Evolutionary conservation across 2,329 filamentous ascomycete species (phyloP), one percentile per base, ranked within the genome.

Genomic region (Diaporthe ilicicola): DNA sequence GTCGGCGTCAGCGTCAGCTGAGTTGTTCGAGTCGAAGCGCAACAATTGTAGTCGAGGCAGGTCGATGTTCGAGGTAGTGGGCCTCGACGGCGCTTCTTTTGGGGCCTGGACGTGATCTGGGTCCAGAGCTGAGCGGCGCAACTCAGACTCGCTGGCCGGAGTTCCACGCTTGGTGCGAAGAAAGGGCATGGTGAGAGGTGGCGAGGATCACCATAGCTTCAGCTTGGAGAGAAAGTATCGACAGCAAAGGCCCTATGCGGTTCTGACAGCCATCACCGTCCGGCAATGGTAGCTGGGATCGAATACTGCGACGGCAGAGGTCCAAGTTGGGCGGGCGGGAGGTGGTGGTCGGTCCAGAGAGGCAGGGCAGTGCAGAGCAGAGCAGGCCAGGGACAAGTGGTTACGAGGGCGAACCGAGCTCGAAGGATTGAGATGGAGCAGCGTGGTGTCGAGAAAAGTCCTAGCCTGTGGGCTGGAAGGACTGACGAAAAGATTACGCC

Each of bases 81-180:
- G 39, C n/a, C 67, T 70, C 66, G 62, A 55, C 17, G 73, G 74
- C n/a, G 75, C 72, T 69, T 73, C 75, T 54, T 77, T 75, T 50
- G 73, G 62, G 48, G 69, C 65, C 50, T 70, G 72, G 39, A 75
- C 70, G 59, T 79, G 73, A 53, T 80, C 77, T 70, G 81, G 75
- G 56, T 82, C 72, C 72, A 83, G 77, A 67, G 84, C 84, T 76
- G 87, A 87, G 67, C 86, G 86, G 78, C 86, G 86, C 82, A 88
- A 88, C 74, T 90, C 87, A 73, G 83, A 84, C 78, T 90, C 88
- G 84, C 86, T 89, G 81, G 84, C 87, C 84, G 85, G 82, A 76
- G 86, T 87, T 82, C 87, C 88, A 79, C 87, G 87, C 80, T 88
- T 88, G 71, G 42, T 73, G 82, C 88, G 88, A 81, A 90, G 83